A percentile compares a stretch with the other conserved stretches of the same genome.
Conservation (phyloP, 805 yeast genomes). For the Yamadazyma akitaensis region DNA sequence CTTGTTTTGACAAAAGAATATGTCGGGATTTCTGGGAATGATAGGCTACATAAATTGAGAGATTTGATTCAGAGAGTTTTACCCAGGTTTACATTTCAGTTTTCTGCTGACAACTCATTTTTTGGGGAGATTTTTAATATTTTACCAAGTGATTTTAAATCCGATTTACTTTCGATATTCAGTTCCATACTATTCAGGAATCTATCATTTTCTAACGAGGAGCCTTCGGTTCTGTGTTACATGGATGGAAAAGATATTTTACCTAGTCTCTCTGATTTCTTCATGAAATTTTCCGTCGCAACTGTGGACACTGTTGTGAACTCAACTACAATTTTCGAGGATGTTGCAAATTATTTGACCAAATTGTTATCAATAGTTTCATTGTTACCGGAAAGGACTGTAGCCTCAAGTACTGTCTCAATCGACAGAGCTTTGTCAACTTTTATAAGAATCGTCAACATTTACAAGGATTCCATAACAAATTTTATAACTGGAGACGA, state of each 20-base stretch:
- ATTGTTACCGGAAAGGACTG: neutral
- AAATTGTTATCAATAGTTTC: constrained; percentile 17
- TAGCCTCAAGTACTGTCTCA: constrained; percentile 2
- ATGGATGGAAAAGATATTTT: constrained; percentile 24
- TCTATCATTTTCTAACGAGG: constrained; percentile 1
- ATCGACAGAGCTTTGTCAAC: constrained; percentile 36
- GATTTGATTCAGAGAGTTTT: constrained; percentile 16
- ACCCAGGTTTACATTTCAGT: constrained; percentile 23
- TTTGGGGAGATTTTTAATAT: constrained; percentile 40
- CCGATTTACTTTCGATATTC: constrained; percentile 23
- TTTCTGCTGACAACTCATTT: constrained; percentile 28
- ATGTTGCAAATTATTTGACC: constrained; percentile 19
- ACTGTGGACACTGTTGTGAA: constrained; percentile 21
- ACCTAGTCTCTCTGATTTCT: constrained; percentile 40
- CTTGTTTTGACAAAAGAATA: constrained; percentile 18
- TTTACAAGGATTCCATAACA: constrained; percentile 52
- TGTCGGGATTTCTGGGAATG: constrained; percentile 7
- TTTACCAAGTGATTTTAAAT: constrained; percentile 28
- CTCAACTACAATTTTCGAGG: constrained; percentile 20
- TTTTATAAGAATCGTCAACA: constrained; percentile 52
- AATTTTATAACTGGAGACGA: constrained; percentile 37
- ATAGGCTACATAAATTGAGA: constrained; percentile 13
- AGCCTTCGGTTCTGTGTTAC: constrained; percentile 2
- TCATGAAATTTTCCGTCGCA: constrained; percentile 45
- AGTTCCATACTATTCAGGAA: constrained; percentile 24